These are phyloP conservation scores for Glebionis coronaria DNA, from an alignment of 129 eudicot genomes.

Conservation along the genomic window DNA sequence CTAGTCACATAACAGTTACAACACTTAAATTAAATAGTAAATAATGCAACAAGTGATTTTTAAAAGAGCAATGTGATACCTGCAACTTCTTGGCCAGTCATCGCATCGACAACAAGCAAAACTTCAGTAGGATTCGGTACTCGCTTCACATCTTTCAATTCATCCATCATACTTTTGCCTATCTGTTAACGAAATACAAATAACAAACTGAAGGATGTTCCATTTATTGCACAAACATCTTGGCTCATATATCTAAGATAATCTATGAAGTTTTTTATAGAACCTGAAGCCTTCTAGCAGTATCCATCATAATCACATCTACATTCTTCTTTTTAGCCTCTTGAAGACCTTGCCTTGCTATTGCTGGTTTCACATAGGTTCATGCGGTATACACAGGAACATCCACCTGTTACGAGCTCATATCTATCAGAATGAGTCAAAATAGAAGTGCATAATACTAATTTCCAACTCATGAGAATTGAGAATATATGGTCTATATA, in stretches of 20 bases:
- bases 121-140: conserved; percentile 80
- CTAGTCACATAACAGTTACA: too few species aligned
- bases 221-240: not conserved
- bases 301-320: conserved; percentile 95
- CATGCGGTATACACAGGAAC: conserved; percentile 94
- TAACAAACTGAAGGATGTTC: not conserved
- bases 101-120: conserved; percentile 96
- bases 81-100: conserved; percentile 99
- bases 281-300: conserved; percentile 99
- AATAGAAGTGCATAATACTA: not conserved
- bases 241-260: conserved; percentile 1
- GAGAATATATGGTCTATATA: conserved; percentile 95
- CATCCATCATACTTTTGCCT: conserved; percentile 90
- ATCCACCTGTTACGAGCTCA: conserved; percentile 58
- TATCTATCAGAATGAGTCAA: conserved; percentile 28
- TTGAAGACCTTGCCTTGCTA: conserved; percentile 77
- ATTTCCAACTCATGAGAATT: conserved; percentile 41
- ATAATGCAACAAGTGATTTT: too few species aligned
- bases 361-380: conserved; percentile 83
- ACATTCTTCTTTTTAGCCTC: conserved; percentile 89
- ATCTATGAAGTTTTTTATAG: conserved; percentile 11
- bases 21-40: too few species aligned
- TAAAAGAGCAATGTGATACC: conserved; percentile 29
- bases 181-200: conserved; percentile 44
- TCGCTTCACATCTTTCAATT: conserved; percentile 79